Evolutionary conservation across 139 green algal genomes (phyloP), one percentile per base, ranked within the genome.

Genomic region (Desmodesmus armatus): DNA sequence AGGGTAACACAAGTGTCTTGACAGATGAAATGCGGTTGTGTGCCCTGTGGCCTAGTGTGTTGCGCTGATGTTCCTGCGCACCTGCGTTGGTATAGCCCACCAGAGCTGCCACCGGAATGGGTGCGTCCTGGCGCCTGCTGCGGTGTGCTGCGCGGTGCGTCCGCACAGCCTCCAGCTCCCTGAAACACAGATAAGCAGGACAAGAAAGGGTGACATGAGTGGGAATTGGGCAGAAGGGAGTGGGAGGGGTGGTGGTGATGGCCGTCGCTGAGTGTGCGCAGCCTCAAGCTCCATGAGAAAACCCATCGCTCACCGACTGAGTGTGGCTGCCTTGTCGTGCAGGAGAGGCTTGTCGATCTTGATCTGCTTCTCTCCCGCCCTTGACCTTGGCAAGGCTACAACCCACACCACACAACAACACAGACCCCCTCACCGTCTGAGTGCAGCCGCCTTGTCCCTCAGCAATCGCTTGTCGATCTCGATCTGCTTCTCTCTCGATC

Each of bases 401-500:
- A n/a, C n/a, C n/a, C n/a, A n/a, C n/a, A n/a, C n/a, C n/a, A n/a
- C n/a, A 71, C 62, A 19, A 6, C 63, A 72, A 3, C 0, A 43
- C 11, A 43, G 3, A 3, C n/a, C n/a, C n/a, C 3, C 79, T 0
- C 43, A 80, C 70, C 73, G 47, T n/a, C 82, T 69, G 39, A 87
- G 69, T 47, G 39, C 60, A 13, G 75, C 84, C 13, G 84, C 85
- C 43, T 66, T 63, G 58, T 95, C 87, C 3, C 93, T 82, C 83
- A 98, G 88, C 73, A 99, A 84, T 5, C 97, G 96, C 90, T 96
- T 97, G 89, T 99, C 97, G 23, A 99, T 94, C 89, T 99, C 97
- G 49, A 98, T 98, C 92, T 99, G 97, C 92, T 99, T 99, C 92
- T 99, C 97, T 78, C 97, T 97, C 95, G 98, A 96, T 89, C 92